Evolutionary conservation across 805 yeast genomes (phyloP).

Genomic region (Kodamaea kakaduensis): DNA sequence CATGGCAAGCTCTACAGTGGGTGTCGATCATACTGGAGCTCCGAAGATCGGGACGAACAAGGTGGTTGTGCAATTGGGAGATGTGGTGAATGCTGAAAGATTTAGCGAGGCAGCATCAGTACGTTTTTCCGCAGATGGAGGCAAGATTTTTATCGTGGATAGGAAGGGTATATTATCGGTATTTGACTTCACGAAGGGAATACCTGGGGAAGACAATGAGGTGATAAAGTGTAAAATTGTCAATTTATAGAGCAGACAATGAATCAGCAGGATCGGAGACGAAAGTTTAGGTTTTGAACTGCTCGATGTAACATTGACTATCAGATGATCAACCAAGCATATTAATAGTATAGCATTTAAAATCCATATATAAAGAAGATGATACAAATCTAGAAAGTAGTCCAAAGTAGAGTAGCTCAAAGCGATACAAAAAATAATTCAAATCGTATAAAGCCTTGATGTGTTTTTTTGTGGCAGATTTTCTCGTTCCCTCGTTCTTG

Average conservation of each 20-base stretch:
- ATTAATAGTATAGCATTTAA: neutral
- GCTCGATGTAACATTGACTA: neutral
- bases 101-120: slow-evolving; percentile 75
- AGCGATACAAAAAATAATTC: no score
- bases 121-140: slow-evolving; percentile 76
- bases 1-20: slow-evolving; percentile 10
- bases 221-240: slow-evolving; percentile 65
- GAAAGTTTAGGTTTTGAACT: neutral
- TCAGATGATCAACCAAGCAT: neutral
- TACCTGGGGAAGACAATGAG: slow-evolving; percentile 62
- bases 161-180: slow-evolving; percentile 75
- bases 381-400: no score
- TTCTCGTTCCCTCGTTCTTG: no score
- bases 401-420: no score
- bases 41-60: slow-evolving; percentile 25
- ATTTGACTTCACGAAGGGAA: slow-evolving; percentile 85
- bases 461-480: no score
- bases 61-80: slow-evolving; percentile 66
- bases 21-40: slow-evolving; percentile 10
- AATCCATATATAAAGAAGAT: no score
- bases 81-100: slow-evolving; percentile 71
- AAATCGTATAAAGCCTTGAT: no score
- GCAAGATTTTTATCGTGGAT: slow-evolving; percentile 70
- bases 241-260: slow-evolving; percentile 11
- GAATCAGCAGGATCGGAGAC: neutral